Evolutionary conservation across 1,139 yeast species (phyloP), one percentile per base, ranked within the genome.

Genomic region (Blastobotrys illinoisensis): DNA sequence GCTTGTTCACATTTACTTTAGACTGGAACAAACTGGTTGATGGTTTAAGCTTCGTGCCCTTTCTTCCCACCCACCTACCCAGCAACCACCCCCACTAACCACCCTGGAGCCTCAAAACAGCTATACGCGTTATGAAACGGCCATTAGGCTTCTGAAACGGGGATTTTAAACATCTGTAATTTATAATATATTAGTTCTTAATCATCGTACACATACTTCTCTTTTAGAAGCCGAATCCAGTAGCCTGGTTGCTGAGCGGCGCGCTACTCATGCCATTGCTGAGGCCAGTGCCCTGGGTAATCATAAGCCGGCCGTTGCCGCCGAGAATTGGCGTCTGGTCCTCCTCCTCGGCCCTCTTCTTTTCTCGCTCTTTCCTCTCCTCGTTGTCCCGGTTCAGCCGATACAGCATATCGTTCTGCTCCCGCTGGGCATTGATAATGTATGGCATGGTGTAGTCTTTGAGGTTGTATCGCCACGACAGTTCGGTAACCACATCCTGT

Each of bases 401-500:
- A 62, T 80, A 77, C 61, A 91, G 71, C 59, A 79, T 77, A 64
- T 80, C 81, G 64, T 81, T 82, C 72, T 88, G 91, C 71, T 91
- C 97, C 64, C 85, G 83, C 62, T 68, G 72, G 64, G 63, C 86
- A 74, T 96, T 86, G 67, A 95, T 90, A 71, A 84, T 86, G 72
- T 89, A 95, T 53, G 99, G 99, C 78, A 87, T 91, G 62, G 88
- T 85, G 75, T 86, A 89, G 64, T 80, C 82, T 67, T 82, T 84
- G 72, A 93, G 81, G 61, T 82, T 81, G 71, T 90, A 87, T 70
- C 95, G 79, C 99, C 99, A 93, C 46, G 96, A 79, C 63, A 90
- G 75, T 72, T 93, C 99, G 64, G 86, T 74, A 24, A 93, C 97
- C 65, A 86, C 85, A 68, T 93, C 99, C 62, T 82, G 83, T 55